Evolutionary conservation across 73 alveolate species (phyloP).

Genomic region (Effrenium voratum): DNA sequence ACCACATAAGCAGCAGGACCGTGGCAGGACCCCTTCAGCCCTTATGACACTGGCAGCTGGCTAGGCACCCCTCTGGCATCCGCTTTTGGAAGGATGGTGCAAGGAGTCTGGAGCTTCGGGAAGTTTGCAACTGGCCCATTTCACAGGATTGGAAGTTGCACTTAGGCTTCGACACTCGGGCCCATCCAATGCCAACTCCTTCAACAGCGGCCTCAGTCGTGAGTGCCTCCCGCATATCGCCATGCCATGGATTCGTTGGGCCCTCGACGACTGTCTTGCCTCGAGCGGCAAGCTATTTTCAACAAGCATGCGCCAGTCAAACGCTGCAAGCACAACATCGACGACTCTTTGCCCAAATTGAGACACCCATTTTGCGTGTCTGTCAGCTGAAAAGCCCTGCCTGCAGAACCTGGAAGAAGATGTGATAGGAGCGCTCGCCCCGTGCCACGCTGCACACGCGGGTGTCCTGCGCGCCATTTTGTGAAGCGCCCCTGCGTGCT

Average conservation of each 20-base stretch:
- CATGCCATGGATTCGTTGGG: neutral
- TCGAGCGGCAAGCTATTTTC: neutral
- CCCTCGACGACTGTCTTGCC: conserved; percentile 29
- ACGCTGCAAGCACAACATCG: neutral
- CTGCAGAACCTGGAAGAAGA: conserved; percentile 78
- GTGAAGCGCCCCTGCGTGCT: neutral
- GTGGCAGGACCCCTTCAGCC: too few species aligned
- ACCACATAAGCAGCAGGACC: too few species aligned
- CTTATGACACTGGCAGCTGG: too few species aligned
- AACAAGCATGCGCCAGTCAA: neutral
- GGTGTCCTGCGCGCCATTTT: conserved; percentile 29
- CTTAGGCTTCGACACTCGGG: conserved; percentile 7
- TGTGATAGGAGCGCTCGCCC: conserved; percentile 83
- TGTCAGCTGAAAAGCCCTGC: neutral
- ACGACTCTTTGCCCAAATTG: neutral
- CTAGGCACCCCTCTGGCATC: neutral
- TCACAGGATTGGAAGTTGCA: too few species aligned
- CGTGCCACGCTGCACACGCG: conserved; percentile 82
- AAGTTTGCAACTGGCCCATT: too few species aligned
- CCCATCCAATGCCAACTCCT: conserved; percentile 38
- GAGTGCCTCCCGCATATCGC: neutral
- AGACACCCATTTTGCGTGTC: neutral
- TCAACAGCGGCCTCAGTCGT: conserved; percentile 61
- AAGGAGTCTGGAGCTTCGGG: too few species aligned
- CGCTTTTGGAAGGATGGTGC: neutral